A percentile compares a stretch with the other conserved stretches of the same genome.
phyloP scores from a whole-genome alignment of 257 asterid genomes.

The Solanum sejunctum region DNA sequence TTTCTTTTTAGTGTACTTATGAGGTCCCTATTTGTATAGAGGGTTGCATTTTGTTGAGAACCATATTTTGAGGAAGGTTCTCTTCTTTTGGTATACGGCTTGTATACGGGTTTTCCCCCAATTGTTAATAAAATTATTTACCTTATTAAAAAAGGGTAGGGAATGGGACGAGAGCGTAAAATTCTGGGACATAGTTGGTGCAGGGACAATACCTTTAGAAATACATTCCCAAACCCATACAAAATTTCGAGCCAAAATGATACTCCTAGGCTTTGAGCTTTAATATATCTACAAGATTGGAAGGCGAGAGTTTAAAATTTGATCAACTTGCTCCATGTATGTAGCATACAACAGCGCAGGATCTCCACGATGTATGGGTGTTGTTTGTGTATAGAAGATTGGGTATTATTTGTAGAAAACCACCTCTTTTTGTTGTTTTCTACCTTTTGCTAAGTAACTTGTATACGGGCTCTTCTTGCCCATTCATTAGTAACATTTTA shows the following conservation, averaged over 20 bases:
- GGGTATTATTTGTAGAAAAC: neutral
- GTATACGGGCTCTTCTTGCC: neutral
- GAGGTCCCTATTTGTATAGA: neutral
- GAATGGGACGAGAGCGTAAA: neutral
- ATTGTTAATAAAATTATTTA: neutral
- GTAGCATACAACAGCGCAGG: neutral
- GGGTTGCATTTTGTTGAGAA: neutral
- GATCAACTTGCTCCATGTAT: neutral
- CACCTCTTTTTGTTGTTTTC: neutral
- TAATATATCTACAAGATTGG: neutral
- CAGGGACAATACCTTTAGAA: neutral
- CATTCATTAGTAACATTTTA: neutral
- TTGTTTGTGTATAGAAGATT: neutral
- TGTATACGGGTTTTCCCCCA: neutral
- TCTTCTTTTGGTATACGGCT: neutral
- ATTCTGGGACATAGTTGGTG: neutral
- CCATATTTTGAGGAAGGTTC: neutral
- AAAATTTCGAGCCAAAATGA: neutral
- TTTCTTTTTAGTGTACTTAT: neutral
- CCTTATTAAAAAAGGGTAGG: neutral
- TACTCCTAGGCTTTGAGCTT: neutral
- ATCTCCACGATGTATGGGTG: neutral
- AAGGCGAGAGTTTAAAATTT: neutral
- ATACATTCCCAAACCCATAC: neutral
- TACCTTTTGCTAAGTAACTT: neutral